These are phyloP conservation scores for Zymoseptoria pseudotritici DNA, from an alignment of 2,329 filamentous ascomycete genomes.

Conservation along the genomic window DNA sequence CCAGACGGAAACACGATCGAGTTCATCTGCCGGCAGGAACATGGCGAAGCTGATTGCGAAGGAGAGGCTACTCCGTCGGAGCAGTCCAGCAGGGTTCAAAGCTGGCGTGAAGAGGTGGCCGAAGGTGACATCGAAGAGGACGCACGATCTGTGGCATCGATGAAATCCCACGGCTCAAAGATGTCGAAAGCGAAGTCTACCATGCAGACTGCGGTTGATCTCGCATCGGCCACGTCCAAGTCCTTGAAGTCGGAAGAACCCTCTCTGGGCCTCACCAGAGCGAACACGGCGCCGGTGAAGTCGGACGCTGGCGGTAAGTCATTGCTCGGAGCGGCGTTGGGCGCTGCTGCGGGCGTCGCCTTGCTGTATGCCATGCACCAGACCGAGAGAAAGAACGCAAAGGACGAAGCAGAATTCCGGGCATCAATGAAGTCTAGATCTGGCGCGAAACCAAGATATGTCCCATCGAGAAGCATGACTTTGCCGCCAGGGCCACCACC, in stretches of 20 bases:
- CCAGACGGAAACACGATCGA: constrained; percentile 80
- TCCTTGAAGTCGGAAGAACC: constrained; percentile 16
- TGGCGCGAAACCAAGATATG: constrained; percentile 11
- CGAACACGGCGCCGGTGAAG: constrained; percentile 13
- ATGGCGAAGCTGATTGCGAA: constrained; percentile 29
- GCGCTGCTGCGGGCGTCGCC: constrained; percentile 69
- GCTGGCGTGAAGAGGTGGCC: constrained; percentile 37
- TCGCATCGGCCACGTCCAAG: constrained; percentile 20
- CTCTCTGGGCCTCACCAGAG: constrained; percentile 11
- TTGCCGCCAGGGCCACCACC: constrained; percentile 9
- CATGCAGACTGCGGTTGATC: constrained; percentile 19
- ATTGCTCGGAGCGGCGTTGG: constrained; percentile 64
- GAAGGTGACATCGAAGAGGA: constrained; percentile 17
- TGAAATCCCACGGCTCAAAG: constrained; percentile 12
- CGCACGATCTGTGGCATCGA: constrained; percentile 15
- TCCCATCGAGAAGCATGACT: constrained; percentile 7
- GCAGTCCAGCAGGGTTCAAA: constrained; percentile 38
- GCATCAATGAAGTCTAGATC: constrained; percentile 16
- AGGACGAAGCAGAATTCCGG: constrained; percentile 33
- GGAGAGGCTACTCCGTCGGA: constrained; percentile 28
- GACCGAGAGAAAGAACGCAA: constrained; percentile 45
- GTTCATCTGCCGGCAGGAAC: constrained; percentile 53
- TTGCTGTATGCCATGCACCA: constrained; percentile 68
- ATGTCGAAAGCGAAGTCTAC: constrained; percentile 17
- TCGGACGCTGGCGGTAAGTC: constrained; percentile 19